Evolutionary conservation across 2,329 filamentous ascomycete species (phyloP).

Genomic region (Aspergillus sp.): DNA sequence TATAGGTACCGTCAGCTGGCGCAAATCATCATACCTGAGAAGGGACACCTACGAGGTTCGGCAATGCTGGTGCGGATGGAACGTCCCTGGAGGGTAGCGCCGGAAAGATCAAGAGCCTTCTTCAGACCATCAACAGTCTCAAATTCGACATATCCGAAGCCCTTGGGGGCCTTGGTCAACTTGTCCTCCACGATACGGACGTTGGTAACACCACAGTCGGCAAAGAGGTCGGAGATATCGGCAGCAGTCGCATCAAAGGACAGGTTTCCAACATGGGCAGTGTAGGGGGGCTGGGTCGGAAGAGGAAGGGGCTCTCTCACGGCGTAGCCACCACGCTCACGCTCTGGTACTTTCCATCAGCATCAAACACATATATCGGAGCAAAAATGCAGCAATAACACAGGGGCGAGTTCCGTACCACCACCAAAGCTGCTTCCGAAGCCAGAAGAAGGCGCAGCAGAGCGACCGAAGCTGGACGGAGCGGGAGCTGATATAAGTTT

Average conservation of each 20-base stretch:
- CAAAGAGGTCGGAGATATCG: slow-evolving; percentile 83
- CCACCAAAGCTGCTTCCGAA: slow-evolving; percentile 40
- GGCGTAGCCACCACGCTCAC: slow-evolving; percentile 42
- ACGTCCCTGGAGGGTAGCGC: slow-evolving; percentile 80
- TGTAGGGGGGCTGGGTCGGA: slow-evolving; percentile 89
- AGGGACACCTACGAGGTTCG: slow-evolving; percentile 75
- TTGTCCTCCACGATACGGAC: slow-evolving; percentile 98
- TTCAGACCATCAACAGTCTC: slow-evolving; percentile 83
- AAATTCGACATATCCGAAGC: slow-evolving; percentile 98
- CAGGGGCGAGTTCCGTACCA: slow-evolving; percentile 29
- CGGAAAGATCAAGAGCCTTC: slow-evolving; percentile 82
- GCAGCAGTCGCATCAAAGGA: slow-evolving; percentile 89
- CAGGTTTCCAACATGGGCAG: slow-evolving; percentile 93
- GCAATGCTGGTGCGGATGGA: slow-evolving; percentile 93
- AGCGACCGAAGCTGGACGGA: slow-evolving; percentile 52
- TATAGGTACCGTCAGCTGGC: slow-evolving; percentile 49
- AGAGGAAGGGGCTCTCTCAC: slow-evolving; percentile 73
- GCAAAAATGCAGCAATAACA: slow-evolving; percentile 7
- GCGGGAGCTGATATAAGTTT: slow-evolving; percentile 38
- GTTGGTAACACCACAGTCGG: slow-evolving; percentile 79
- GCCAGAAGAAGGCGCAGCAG: slow-evolving; percentile 44
- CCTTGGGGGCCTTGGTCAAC: slow-evolving; percentile 89
- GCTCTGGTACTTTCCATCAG: slow-evolving; percentile 30
- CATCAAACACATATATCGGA: slow-evolving; percentile 15
- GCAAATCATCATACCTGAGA: neutral